Conservation (phyloP, 1,284 basidiomycete genomes). For the Grifola frondosa region DNA sequence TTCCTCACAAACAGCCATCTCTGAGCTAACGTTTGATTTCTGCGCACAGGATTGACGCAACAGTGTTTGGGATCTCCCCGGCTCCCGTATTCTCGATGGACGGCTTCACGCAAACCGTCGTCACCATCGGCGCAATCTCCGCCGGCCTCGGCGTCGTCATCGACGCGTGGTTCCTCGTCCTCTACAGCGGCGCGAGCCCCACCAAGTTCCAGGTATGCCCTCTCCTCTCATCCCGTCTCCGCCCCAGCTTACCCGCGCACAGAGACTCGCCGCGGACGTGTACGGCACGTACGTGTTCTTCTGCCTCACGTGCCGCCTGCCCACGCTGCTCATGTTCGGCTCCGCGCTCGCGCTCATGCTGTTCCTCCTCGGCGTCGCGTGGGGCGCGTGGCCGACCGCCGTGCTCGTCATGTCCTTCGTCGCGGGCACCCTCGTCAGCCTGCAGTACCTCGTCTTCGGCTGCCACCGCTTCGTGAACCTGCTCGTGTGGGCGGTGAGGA, state of each 20-base stretch:
- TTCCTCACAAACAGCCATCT: background rate
- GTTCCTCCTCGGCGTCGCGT: slow-evolving; percentile 62
- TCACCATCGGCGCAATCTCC: slow-evolving; percentile 55
- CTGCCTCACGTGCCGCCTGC: slow-evolving; percentile 59
- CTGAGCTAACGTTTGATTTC: background rate
- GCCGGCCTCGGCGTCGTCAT: slow-evolving; percentile 61
- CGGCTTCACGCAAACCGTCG: slow-evolving; percentile 42
- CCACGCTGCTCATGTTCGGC: slow-evolving; percentile 54
- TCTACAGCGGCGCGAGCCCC: slow-evolving; percentile 47
- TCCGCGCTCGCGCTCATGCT: slow-evolving; percentile 53
- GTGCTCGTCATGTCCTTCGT: slow-evolving; percentile 56
- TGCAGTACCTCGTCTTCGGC: slow-evolving; percentile 68
- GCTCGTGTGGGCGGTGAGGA: slow-evolving; percentile 14
- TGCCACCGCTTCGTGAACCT: slow-evolving; percentile 34
- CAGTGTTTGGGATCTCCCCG: slow-evolving; percentile 59
- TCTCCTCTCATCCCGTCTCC: background rate
- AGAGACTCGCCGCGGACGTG: slow-evolving; percentile 56
- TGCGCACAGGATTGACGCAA: slow-evolving; percentile 31
- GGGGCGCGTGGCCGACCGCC: slow-evolving; percentile 57
- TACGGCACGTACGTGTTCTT: slow-evolving; percentile 65
- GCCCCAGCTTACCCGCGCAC: background rate
- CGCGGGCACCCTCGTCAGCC: slow-evolving; percentile 53
- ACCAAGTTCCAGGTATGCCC: slow-evolving; percentile 50
- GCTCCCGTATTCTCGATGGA: slow-evolving; percentile 49
- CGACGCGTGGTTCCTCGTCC: slow-evolving; percentile 61